Percentiles rank a stretch among this genome's conserved stretches.
Conservation (phyloP, 2,329 filamentous ascomycete genomes). For the Exophiala viscosa region DNA sequence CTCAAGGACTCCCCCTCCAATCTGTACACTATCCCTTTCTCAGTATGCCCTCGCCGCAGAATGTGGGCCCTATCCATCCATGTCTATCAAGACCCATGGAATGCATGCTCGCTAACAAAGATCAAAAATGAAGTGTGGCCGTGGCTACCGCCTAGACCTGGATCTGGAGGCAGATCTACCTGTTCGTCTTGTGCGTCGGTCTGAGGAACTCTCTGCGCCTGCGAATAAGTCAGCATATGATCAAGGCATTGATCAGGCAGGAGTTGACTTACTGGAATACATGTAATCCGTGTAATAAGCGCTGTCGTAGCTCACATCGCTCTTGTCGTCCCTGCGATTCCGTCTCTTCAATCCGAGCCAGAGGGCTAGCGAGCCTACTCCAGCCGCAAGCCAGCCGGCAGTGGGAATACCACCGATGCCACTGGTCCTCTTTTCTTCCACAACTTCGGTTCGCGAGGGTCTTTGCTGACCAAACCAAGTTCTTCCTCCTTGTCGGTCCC, state of each 20-base stretch:
- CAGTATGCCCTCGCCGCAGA: neutral
- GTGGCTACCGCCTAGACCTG: constrained; percentile 22
- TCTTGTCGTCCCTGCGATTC: constrained; percentile 38
- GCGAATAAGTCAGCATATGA: constrained; percentile 8
- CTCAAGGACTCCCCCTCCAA: too few relatives aligned
- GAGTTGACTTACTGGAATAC: constrained; percentile 38
- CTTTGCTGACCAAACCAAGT: constrained; percentile 39
- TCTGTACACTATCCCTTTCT: too few relatives aligned
- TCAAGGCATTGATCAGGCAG: constrained; percentile 12
- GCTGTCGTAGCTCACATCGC: constrained; percentile 35
- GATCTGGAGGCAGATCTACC: constrained; percentile 29
- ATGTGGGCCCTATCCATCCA: neutral
- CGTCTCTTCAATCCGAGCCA: constrained; percentile 45
- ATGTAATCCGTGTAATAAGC: constrained; percentile 41
- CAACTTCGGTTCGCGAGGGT: constrained; percentile 25
- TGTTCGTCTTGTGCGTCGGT: constrained; percentile 36
- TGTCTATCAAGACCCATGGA: neutral
- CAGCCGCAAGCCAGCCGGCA: constrained; percentile 40
- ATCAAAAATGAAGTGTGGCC: constrained; percentile 3
- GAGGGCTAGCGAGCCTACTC: constrained; percentile 43
- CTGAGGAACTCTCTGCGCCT: constrained; percentile 44
- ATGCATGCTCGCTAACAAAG: constrained; percentile 7
- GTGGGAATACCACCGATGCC: constrained; percentile 39
- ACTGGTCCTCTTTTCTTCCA: constrained; percentile 34
- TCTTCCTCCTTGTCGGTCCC: constrained; percentile 24